Conservation (phyloP, 176 grass and related monocot species). For the Aegilops bicornis region DNA sequence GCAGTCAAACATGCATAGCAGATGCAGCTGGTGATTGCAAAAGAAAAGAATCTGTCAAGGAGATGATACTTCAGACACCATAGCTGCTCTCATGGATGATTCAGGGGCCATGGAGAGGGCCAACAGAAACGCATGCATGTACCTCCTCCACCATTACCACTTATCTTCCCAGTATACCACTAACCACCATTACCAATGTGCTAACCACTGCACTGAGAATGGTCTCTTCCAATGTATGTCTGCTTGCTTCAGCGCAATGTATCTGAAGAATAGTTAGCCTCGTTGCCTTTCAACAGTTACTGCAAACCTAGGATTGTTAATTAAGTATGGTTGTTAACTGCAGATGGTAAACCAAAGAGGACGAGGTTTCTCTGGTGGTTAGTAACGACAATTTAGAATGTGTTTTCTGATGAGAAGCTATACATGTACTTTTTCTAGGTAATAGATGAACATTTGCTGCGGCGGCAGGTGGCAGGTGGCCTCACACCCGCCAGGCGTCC, state of each 20-base stretch:
- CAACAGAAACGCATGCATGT: conserved; percentile 36
- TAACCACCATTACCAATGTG: conserved; percentile 32
- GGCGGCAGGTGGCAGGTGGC: too few species aligned
- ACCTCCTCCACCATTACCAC: conserved; percentile 48
- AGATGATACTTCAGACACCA: not conserved
- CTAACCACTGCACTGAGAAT: conserved; percentile 34
- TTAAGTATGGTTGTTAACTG: too few species aligned
- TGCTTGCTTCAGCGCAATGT: not conserved
- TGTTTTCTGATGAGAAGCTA: too few species aligned
- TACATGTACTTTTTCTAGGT: too few species aligned
- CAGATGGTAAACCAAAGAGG: not conserved
- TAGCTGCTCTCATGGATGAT: conserved; percentile 4
- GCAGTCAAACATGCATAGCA: not conserved
- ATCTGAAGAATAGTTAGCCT: not conserved
- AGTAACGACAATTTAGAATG: too few species aligned
- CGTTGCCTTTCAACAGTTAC: not conserved
- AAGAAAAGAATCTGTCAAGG: conserved; percentile 14
- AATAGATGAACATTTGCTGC: too few species aligned
- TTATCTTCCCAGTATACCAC: not conserved
- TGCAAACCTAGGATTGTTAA: conserved; percentile 6
- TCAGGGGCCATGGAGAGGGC: conserved; percentile 26
- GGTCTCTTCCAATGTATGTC: not conserved
- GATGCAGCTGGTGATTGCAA: not conserved
- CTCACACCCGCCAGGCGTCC: too few species aligned
- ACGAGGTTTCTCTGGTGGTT: too few species aligned